phyloP scores from a whole-genome alignment of 139 green algal genomes.

The Deuterostichococcus epilithicus region DNA sequence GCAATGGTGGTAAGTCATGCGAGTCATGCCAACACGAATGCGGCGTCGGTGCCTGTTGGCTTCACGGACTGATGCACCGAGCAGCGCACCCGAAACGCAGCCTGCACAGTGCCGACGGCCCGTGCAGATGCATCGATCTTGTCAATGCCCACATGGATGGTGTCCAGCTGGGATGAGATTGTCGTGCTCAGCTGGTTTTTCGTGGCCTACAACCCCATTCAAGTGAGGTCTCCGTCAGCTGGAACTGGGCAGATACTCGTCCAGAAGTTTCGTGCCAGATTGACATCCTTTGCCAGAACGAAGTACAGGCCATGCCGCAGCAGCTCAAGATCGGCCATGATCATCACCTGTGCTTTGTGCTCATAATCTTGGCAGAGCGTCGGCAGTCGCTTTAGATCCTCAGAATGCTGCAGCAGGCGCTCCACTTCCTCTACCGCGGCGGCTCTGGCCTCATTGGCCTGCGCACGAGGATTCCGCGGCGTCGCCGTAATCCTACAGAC shows the following conservation, averaged over 20 bases:
- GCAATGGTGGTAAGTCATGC: too few relatives aligned
- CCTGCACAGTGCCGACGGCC: neutral
- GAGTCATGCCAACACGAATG: too few relatives aligned
- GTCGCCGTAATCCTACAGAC: too few relatives aligned
- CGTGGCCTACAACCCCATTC: slow-evolving; percentile 32
- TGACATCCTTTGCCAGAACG: too few relatives aligned
- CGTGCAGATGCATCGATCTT: slow-evolving; percentile 33
- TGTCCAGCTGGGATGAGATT: slow-evolving; percentile 58
- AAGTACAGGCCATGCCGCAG: too few relatives aligned
- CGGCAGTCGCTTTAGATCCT: slow-evolving; percentile 52
- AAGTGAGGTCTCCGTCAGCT: neutral
- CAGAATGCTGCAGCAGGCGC: slow-evolving; percentile 49
- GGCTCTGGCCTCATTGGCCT: slow-evolving; percentile 36
- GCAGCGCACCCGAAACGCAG: neutral
- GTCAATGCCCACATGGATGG: slow-evolving; percentile 53
- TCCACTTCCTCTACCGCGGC: slow-evolving; percentile 38
- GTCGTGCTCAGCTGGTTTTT: slow-evolving; percentile 49
- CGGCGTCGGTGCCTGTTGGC: too few relatives aligned
- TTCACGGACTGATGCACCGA: too few relatives aligned
- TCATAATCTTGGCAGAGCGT: slow-evolving; percentile 47
- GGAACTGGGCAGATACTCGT: too few relatives aligned
- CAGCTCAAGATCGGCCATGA: neutral
- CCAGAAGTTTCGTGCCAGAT: too few relatives aligned
- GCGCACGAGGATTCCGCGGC: neutral
- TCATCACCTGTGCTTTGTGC: slow-evolving; percentile 25